These are phyloP conservation scores for Puccinia coronata DNA, from an alignment of 1,284 basidiomycete genomes.

Conservation along the genomic window DNA sequence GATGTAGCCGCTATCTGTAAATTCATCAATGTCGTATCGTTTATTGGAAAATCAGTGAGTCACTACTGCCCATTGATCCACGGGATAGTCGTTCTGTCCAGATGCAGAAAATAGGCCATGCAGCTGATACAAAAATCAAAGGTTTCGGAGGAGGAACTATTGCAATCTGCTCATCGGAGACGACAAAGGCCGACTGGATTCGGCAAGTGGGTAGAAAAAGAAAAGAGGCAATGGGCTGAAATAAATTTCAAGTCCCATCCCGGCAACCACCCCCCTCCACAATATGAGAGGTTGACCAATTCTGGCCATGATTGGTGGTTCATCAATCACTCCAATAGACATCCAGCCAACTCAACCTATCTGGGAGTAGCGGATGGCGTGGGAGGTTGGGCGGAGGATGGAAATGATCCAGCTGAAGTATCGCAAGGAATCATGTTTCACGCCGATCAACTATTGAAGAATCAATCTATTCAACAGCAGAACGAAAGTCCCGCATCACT, in stretches of 20 bases:
- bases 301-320: conserved; percentile 49
- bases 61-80: neutral
- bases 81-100: neutral
- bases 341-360: neutral
- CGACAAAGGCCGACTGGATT: neutral
- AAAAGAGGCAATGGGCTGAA: conserved; percentile 20
- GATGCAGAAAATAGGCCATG: neutral
- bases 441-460: conserved; percentile 5
- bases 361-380: conserved; percentile 46
- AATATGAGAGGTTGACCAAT: conserved; percentile 20
- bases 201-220: conserved; percentile 23
- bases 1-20: neutral
- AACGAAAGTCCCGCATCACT: neutral
- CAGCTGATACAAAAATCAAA: neutral
- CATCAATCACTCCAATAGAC: neutral
- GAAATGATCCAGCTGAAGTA: conserved; percentile 40
- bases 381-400: conserved; percentile 41
- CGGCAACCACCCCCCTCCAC: neutral
- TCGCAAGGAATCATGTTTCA: conserved; percentile 45
- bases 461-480: neutral
- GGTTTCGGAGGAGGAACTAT: neutral
- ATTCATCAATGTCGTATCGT: conserved; percentile 28
- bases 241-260: neutral
- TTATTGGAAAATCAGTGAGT: conserved; percentile 35
- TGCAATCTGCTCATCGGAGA: neutral